Percentiles rank a stretch among this genome's conserved stretches.
Conservation (phyloP, 441 rosid species). For the Metrosideros polymorpha region DNA sequence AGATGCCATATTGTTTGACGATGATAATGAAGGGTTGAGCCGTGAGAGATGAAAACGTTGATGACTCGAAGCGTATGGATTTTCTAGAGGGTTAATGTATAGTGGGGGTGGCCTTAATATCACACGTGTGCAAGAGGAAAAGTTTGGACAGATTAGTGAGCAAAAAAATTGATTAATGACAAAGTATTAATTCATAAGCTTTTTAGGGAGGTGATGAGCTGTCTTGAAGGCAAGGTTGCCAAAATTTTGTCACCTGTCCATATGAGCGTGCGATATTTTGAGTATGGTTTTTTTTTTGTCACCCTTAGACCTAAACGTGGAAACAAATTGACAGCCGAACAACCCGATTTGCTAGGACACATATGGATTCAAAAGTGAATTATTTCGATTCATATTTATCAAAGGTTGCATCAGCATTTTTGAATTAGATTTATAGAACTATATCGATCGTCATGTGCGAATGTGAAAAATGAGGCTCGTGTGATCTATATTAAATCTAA, state of each 20-base stretch:
- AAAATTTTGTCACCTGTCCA: neutral
- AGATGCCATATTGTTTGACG: constrained; percentile 25
- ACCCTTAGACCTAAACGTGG: neutral
- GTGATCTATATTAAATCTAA: neutral
- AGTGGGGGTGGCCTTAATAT: neutral
- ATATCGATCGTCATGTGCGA: rapidly evolving
- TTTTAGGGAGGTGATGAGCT: neutral
- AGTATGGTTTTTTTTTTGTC: neutral
- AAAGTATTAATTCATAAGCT: neutral
- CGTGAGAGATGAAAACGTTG: neutral
- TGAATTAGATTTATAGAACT: rapidly evolving
- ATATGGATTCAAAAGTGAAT: neutral
- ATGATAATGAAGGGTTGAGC: neutral
- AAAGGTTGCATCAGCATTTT: rapidly evolving
- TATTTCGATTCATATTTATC: rapidly evolving
- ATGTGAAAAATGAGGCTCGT: rapidly evolving
- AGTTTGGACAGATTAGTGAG: neutral
- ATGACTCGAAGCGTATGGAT: neutral
- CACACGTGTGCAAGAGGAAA: neutral
- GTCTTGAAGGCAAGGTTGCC: neutral
- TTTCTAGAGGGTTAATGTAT: neutral
- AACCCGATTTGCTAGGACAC: neutral
- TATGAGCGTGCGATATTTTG: neutral
- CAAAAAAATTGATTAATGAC: neutral
- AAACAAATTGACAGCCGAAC: neutral